Base-by-base conservation (phyloP, 306 rosid genomes). In the Quercus variabilis region DNA sequence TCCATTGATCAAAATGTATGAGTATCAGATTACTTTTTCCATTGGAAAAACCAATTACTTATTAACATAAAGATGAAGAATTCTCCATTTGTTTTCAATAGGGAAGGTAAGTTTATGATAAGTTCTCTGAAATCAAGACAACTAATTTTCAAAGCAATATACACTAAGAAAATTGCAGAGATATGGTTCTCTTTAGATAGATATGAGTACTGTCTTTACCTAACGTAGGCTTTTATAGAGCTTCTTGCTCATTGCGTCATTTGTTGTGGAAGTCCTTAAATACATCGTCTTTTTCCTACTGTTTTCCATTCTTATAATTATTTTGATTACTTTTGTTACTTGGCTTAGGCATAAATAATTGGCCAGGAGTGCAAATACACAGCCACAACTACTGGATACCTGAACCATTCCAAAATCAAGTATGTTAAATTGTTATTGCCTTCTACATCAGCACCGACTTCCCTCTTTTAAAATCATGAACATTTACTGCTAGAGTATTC, bases 341-440 rank as follows among this genome's bases (percentile, higher is more conserved):
- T 64, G 38, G 31, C 83, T 38, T 0, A 85, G 87, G 87, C 54
- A 78, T 85, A 9, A 46, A 78, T 80, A 33, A 19, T 56, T 85
- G 89, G 91, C 81, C 80, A 58, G 87, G 85, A 62, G 71, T 28
- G 78, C 87, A 85, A 69, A 54, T 88, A 6, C 91, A 88, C 71
- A 83, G 89, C 81, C 91, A 88, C 75, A 88, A 85, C 68, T 83
- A 78, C 68, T 86, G 87, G 12, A 59, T 35, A 3, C 83, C 89
- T 5, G 81, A 83, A 30, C 86, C 86, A 20, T 88, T 85, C 63
- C 77, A 74, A 71, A 87, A 80, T 68, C 83, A 64, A 64, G 70
- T 64, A 6, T 15, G 70, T 17, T 5, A 15, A 64, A 38, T 38
- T 64, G n/a, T 15, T 30, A 64, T 38, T 30, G 5, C 41, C 17